Evolutionary conservation across 2,329 filamentous ascomycete genomes (phyloP).

Genomic region (Penicillium psychrosexuale): DNA sequence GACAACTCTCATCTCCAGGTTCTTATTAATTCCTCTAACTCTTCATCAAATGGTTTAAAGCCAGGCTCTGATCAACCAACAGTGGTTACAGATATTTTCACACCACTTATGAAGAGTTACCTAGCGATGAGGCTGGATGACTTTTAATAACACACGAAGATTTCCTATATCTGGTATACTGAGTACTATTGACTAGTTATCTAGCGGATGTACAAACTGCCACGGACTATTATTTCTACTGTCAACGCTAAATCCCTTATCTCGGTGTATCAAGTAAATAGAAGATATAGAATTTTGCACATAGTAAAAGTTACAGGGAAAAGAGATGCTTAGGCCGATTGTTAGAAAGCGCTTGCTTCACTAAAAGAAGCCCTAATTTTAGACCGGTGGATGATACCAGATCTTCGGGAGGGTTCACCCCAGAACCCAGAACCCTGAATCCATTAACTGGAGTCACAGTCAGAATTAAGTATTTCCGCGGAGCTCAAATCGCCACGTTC

Average conservation of each 20-base stretch:
- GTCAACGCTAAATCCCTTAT: constrained; percentile 15
- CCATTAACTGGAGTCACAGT: not conserved
- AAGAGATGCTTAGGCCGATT: too few relatives aligned
- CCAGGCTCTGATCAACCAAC: constrained; percentile 15
- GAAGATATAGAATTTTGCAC: not conserved
- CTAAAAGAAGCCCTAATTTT: not conserved
- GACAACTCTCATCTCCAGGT: constrained; percentile 35
- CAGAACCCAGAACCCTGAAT: not conserved
- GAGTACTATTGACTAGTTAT: not conserved
- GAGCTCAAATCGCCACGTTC: constrained; percentile 13
- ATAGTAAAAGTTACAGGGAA: not conserved
- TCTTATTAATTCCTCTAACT: constrained; percentile 26
- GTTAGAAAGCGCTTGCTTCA: too few relatives aligned
- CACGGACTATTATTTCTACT: constrained; percentile 4
- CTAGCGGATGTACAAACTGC: constrained; percentile 13
- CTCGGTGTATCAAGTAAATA: not conserved
- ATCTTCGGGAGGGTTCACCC: not conserved
- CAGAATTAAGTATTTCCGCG: constrained; percentile 24
- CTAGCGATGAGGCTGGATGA: too few relatives aligned
- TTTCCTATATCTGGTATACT: too few relatives aligned
- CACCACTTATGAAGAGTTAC: constrained; percentile 15
- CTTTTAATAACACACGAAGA: too few relatives aligned
- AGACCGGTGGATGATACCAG: not conserved
- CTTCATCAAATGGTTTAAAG: constrained; percentile 14
- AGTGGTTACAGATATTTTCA: constrained; percentile 17